Base-by-base conservation (phyloP, 2,329 filamentous ascomycete genomes). In the Pseudogymnoascus sp. region DNA sequence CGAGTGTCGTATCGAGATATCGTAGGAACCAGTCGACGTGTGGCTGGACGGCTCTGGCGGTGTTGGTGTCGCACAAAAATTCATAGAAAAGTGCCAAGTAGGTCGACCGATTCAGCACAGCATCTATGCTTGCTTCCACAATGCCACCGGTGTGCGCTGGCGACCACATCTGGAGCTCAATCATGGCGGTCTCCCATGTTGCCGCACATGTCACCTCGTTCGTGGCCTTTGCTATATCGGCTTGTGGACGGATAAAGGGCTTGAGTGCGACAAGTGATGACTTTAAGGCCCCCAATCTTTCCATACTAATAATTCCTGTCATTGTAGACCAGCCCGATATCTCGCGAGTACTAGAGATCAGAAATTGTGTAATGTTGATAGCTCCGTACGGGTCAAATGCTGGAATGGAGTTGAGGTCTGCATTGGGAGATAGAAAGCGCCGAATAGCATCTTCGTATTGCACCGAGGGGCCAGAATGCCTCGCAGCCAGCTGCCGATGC, bases 301-400 rank as follows among this genome's bases (percentile, higher is more conserved):
- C 77, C 39, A 75, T 72, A 64, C 77, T 77, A 2, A 78, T 70
- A 65, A 75, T 73, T 1, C 77, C 76, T 0, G 76, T 78, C 74
- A 78, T 78, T 3, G 76, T 76, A 4, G 75, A 77, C 77, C 76
- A 78, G 25, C 77, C 77, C 1, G 77, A 78, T 45, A 77, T 73
- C 61, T 78, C 77, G 3, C 76, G 73, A 2, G 77, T 76, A 64
- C 75, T 77, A 4, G 77, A 78, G 13, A 77, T 73, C 8, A 78
- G 68, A 57, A 78, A 78, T 23, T 78, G 75, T 1, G 76, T 72
- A 31, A 78, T 75, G 61, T 77, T 78, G 63, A 78, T 75, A 4
- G 76, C 76, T 2, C 77, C 77, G 61, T 77, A 78, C 0, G 76
- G 72, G 60, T 78, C 76, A 36, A 78, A 78, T 1, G 67, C 14